Evolutionary conservation across 306 rosid genomes (phyloP).

Genomic region (Clitoria ternatea): DNA sequence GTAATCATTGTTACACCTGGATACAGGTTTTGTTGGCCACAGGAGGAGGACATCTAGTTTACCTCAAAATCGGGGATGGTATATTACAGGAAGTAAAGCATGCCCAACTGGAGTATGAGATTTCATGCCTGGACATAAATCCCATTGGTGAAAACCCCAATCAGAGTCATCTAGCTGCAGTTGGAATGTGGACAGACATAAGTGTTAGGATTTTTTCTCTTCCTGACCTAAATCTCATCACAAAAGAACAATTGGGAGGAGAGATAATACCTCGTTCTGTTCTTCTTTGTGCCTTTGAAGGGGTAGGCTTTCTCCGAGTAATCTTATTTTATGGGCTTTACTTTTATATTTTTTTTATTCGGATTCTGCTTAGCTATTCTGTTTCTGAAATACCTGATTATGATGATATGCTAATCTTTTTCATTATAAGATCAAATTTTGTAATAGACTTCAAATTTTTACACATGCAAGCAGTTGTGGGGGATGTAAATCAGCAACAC

Average conservation of each 20-base stretch:
- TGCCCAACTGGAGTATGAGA: conserved; percentile 79
- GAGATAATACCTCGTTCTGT: conserved; percentile 98
- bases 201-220: conserved; percentile 84
- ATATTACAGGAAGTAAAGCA: conserved; percentile 52
- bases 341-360: background rate
- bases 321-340: background rate
- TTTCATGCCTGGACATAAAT: conserved; percentile 94
- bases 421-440: background rate
- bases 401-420: background rate
- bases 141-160: conserved; percentile 85
- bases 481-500: background rate
- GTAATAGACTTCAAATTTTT: background rate
- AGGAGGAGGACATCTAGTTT: conserved; percentile 88
- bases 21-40: conserved; percentile 94
- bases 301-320: conserved; percentile 56
- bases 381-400: background rate
- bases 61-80: conserved; percentile 89
- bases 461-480: background rate
- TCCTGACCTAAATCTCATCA: conserved; percentile 83
- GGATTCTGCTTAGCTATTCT: background rate
- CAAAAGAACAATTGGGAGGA: conserved; percentile 92
- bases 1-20: conserved; percentile 23
- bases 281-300: conserved; percentile 98
- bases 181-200: conserved; percentile 99
- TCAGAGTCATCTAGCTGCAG: conserved; percentile 85